Evolutionary conservation across 371 early-diverging fungal species (phyloP).

Genomic region (Smittium culicis): DNA sequence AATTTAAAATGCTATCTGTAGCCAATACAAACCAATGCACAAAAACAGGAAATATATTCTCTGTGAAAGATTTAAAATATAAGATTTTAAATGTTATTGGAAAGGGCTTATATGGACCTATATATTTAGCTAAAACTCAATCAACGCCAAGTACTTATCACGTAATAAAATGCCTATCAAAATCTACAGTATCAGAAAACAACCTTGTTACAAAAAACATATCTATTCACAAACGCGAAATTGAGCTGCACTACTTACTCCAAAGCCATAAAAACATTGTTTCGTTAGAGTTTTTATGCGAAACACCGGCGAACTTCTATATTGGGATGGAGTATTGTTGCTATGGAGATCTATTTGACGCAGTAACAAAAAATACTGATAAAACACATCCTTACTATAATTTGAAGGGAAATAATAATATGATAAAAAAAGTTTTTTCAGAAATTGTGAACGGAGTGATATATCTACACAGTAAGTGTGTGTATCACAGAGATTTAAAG

Average conservation of each 20-base stretch:
- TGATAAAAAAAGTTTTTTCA: constrained; percentile 29
- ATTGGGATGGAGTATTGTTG: constrained; percentile 86
- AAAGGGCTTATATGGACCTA: constrained; percentile 6
- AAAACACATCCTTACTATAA: constrained; percentile 17
- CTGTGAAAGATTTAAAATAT: constrained; percentile 1
- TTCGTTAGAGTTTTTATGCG: constrained; percentile 52
- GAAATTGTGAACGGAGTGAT: constrained; percentile 37
- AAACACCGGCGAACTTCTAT: constrained; percentile 49
- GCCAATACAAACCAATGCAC: neutral
- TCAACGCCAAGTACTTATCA: constrained; percentile 2
- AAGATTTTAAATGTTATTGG: constrained; percentile 9
- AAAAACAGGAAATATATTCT: constrained; percentile 9
- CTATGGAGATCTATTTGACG: constrained; percentile 95
- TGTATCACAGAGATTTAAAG: constrained; percentile 37
- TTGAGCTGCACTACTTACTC: constrained; percentile 49
- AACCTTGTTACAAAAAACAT: neutral
- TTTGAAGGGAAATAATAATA: constrained; percentile 25
- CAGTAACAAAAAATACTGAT: constrained; percentile 50
- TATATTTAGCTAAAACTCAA: constrained; percentile 7
- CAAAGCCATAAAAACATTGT: constrained; percentile 58
- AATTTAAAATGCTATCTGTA: neutral
- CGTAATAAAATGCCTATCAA: constrained; percentile 6
- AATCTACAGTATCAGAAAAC: constrained; percentile 36
- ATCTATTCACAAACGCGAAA: constrained; percentile 33
- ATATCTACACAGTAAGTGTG: constrained; percentile 39